These are phyloP conservation scores for Zymoseptoria pseudotritici DNA, from an alignment of 2,329 filamentous ascomycete species.

Conservation along the genomic window DNA sequence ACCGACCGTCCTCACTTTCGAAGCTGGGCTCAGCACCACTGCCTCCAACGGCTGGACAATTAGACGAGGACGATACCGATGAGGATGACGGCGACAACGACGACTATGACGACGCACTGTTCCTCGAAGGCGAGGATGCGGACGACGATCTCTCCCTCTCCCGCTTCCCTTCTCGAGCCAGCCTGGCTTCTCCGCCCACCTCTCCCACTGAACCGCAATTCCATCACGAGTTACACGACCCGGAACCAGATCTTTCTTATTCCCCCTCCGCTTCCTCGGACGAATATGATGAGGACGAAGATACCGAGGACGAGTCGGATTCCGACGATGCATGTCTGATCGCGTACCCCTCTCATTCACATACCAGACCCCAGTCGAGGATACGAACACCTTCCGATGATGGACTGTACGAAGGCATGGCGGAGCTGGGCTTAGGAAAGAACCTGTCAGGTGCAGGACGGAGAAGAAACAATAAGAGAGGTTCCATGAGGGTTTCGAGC, in stretches of 20 bases:
- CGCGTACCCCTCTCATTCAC: neutral
- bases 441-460: neutral
- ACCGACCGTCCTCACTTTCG: neutral
- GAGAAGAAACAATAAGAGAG: neutral
- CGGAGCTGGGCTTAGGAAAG: neutral
- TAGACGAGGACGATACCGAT: conserved; percentile 7
- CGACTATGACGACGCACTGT: neutral
- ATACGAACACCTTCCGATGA: neutral
- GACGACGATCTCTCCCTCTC: conserved; percentile 10
- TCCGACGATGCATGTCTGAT: neutral
- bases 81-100: conserved; percentile 3
- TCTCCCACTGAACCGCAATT: neutral
- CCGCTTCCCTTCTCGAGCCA: conserved; percentile 13
- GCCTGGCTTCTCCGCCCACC: conserved; percentile 6
- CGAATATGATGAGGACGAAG: neutral
- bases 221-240: neutral
- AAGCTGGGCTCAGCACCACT: neutral
- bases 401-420: neutral
- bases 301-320: neutral
- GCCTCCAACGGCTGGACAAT: neutral
- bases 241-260: neutral
- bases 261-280: neutral
- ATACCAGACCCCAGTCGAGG: neutral
- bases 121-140: conserved; percentile 11
- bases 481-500: too few relatives aligned